These are phyloP conservation scores for Amanita brunnescens DNA, from an alignment of 768 basidiomycete genomes.

Conservation along the genomic window DNA sequence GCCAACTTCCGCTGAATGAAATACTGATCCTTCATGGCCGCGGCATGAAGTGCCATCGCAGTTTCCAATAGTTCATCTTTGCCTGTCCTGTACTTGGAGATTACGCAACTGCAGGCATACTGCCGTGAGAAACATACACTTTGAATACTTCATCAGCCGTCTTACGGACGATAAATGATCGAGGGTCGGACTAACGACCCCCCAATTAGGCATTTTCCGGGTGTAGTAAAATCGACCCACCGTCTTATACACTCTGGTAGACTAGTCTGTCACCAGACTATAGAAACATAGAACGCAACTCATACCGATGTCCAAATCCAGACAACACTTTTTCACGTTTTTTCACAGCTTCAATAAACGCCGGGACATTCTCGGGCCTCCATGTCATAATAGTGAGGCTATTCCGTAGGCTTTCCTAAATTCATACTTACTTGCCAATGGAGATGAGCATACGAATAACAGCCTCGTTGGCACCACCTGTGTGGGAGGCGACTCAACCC, in stretches of 20 bases:
- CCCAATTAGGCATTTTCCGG: constrained; percentile 3
- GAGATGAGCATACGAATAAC: constrained; percentile 91
- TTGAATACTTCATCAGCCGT: constrained; percentile 90
- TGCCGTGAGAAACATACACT: constrained; percentile 40
- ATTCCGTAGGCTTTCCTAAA: neutral
- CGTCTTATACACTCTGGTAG: constrained; percentile 61
- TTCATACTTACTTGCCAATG: constrained; percentile 59
- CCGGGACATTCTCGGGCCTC: constrained; percentile 78
- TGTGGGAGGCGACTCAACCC: constrained; percentile 5
- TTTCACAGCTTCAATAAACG: constrained; percentile 82
- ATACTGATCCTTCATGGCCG: constrained; percentile 86
- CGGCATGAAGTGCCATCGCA: constrained; percentile 82
- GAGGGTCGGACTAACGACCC: constrained; percentile 65
- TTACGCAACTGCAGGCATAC: neutral
- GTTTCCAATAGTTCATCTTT: constrained; percentile 80
- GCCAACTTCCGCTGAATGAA: constrained; percentile 75
- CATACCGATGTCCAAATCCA: constrained; percentile 82
- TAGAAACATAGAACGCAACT: neutral
- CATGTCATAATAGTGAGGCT: neutral
- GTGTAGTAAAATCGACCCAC: constrained; percentile 24
- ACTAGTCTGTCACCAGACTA: constrained; percentile 4
- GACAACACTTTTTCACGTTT: constrained; percentile 81
- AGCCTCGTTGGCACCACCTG: constrained; percentile 86
- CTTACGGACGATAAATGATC: constrained; percentile 85
- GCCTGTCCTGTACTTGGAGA: constrained; percentile 52